phyloP scores from a whole-genome alignment of 2,329 filamentous ascomycete genomes.

The Corynespora cassiicola region DNA sequence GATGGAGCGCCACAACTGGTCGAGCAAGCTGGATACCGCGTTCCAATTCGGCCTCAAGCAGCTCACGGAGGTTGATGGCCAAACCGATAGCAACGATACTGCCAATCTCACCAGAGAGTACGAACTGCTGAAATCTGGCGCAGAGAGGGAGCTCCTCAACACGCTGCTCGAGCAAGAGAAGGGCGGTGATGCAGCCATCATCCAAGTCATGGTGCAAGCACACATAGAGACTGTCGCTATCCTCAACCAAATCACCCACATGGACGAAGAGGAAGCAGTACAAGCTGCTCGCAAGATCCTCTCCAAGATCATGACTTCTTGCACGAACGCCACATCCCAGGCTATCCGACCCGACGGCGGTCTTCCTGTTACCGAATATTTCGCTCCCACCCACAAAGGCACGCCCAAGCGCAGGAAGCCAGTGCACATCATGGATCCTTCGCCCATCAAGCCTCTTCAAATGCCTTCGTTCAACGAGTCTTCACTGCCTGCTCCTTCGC shows the following conservation, averaged over 20 bases:
- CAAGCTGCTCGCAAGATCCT: constrained; percentile 79
- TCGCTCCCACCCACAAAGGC: constrained; percentile 73
- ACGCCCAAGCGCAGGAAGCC: constrained; percentile 76
- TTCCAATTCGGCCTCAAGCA: constrained; percentile 84
- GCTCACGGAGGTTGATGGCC: constrained; percentile 72
- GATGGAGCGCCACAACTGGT: constrained; percentile 82
- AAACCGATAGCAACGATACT: constrained; percentile 70
- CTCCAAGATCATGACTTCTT: constrained; percentile 76
- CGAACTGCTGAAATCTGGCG: constrained; percentile 82
- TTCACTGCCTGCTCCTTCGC: constrained; percentile 68
- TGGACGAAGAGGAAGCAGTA: constrained; percentile 85
- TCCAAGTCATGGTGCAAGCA: constrained; percentile 84
- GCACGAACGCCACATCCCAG: constrained; percentile 76
- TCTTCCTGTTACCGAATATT: constrained; percentile 66
- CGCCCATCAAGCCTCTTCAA: constrained; percentile 52
- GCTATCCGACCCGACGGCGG: constrained; percentile 89
- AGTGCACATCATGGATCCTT: constrained; percentile 54
- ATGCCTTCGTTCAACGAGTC: constrained; percentile 37
- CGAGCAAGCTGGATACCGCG: constrained; percentile 84
- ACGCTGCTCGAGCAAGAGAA: constrained; percentile 86
- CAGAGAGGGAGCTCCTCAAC: constrained; percentile 78
- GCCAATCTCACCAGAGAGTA: constrained; percentile 79
- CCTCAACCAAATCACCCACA: constrained; percentile 78
- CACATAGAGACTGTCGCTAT: constrained; percentile 92
- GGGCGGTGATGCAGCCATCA: constrained; percentile 74